phyloP scores from a whole-genome alignment of 306 rosid species.

The Cicer arietinum region DNA sequence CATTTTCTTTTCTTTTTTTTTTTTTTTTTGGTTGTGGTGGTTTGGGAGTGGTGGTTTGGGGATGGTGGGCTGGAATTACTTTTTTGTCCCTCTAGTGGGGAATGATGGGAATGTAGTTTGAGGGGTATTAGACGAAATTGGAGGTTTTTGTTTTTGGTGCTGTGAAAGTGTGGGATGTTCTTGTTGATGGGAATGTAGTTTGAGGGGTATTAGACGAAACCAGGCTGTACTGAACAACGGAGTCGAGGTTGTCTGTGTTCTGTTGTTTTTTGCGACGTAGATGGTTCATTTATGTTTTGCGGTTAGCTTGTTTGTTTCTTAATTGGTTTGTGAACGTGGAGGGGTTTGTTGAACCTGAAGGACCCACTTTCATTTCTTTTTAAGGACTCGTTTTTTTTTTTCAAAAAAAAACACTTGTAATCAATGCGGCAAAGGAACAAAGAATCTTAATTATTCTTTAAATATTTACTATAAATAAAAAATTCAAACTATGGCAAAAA shows the following conservation, averaged over 20 bases:
- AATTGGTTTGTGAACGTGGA: not conserved
- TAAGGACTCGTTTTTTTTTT: too few relatives aligned
- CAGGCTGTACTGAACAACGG: conserved; percentile 24
- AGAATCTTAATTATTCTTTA: too few relatives aligned
- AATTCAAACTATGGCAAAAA: too few relatives aligned
- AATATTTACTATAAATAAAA: too few relatives aligned
- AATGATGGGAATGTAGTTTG: not conserved
- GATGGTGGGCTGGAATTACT: not conserved
- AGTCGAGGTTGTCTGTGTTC: conserved; percentile 1
- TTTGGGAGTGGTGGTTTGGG: not conserved
- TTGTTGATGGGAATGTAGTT: too few relatives aligned
- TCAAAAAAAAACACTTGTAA: not conserved
- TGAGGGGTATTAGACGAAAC: not conserved
- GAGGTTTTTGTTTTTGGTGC: not conserved
- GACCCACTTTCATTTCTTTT: not conserved
- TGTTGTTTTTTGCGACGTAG: not conserved
- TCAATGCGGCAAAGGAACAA: not conserved
- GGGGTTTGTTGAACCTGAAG: not conserved
- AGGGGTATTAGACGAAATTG: conserved; percentile 15
- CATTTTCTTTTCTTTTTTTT: not conserved
- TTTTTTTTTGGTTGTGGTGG: conserved; percentile 24
- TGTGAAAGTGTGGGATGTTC: not conserved
- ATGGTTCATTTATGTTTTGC: not conserved
- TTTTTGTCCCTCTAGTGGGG: not conserved
- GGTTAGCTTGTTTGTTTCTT: not conserved